These are phyloP conservation scores for Ceratobasidium sp. DNA, from an alignment of 1,284 basidiomycete genomes.

Conservation along the genomic window DNA sequence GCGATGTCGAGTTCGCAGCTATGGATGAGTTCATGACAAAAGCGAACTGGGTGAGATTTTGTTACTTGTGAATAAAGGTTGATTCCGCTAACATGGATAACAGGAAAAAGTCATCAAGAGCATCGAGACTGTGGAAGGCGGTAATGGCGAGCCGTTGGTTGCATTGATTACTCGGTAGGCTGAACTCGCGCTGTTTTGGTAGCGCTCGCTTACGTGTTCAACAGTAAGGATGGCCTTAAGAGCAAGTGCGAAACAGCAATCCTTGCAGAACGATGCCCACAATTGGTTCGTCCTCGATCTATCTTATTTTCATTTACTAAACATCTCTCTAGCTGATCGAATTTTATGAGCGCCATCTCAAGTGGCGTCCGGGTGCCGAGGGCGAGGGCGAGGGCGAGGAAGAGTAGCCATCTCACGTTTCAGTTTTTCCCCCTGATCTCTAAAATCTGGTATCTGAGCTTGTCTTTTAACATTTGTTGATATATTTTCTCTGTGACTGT, in stretches of 20 bases:
- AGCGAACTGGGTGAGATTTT: constrained; percentile 20
- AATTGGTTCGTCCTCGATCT: background rate
- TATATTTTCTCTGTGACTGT: background rate
- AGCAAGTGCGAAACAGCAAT: constrained; percentile 11
- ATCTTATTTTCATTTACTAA: background rate
- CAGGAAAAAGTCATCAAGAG: constrained; percentile 19
- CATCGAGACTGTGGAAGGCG: constrained; percentile 25
- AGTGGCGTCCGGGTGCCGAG: constrained; percentile 41
- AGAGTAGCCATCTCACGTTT: background rate
- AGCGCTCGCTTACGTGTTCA: background rate
- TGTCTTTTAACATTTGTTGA: constrained; percentile 1
- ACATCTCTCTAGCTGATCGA: constrained; percentile 32
- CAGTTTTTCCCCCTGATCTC: too few species aligned
- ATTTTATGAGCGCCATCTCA: constrained; percentile 43
- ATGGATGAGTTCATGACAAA: constrained; percentile 32
- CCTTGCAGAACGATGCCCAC: constrained; percentile 26
- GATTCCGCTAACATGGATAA: background rate
- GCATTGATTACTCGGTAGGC: constrained; percentile 24
- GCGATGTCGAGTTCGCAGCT: background rate
- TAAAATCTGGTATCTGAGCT: background rate
- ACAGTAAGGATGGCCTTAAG: constrained; percentile 9
- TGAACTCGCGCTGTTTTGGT: background rate
- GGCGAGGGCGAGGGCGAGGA: constrained; percentile 3
- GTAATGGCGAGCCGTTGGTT: background rate
- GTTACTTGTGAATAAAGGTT: background rate